phyloP scores from a whole-genome alignment of 768 basidiomycete species.

The Tricholoma sp. region DNA sequence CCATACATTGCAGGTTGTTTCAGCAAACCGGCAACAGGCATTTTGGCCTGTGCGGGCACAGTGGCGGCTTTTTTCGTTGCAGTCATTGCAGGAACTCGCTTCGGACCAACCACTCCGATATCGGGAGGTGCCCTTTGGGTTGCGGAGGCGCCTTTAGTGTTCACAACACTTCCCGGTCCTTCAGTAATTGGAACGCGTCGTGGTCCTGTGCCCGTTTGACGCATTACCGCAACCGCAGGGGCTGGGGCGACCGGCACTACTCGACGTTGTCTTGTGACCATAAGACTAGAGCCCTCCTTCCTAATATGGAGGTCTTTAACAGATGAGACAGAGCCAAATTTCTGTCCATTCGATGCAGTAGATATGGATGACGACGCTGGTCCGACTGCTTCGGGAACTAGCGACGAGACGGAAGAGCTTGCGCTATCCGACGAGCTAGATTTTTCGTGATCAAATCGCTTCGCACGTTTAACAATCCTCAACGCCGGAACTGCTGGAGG shows the following conservation, averaged over 20 bases:
- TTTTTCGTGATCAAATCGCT: conserved; percentile 15
- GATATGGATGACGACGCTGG: not conserved
- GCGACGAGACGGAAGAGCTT: conserved; percentile 6
- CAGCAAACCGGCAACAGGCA: conserved; percentile 8
- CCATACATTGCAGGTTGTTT: conserved; percentile 12
- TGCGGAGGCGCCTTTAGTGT: not conserved
- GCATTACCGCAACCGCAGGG: not conserved
- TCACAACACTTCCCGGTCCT: conserved; percentile 1
- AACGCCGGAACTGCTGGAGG: conserved; percentile 39
- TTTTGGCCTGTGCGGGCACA: conserved; percentile 5
- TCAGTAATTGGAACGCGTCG: conserved; percentile 29
- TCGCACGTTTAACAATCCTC: conserved; percentile 42
- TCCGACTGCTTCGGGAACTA: not conserved
- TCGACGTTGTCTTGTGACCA: not conserved
- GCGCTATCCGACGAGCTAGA: conserved; percentile 11
- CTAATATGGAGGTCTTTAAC: too few relatives aligned
- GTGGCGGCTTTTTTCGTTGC: conserved; percentile 2
- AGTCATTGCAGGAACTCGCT: conserved; percentile 8
- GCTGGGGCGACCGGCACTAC: not conserved
- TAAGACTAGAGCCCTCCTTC: not conserved
- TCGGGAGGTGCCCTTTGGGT: conserved; percentile 4
- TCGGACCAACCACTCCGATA: conserved; percentile 10
- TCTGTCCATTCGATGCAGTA: not conserved
- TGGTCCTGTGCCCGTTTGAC: conserved; percentile 22
- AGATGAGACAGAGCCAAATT: not conserved